Evolutionary conservation across 2,329 filamentous ascomycete species (phyloP), one percentile per base, ranked within the genome.

Genomic region (Acephala macrosclerotiorum): DNA sequence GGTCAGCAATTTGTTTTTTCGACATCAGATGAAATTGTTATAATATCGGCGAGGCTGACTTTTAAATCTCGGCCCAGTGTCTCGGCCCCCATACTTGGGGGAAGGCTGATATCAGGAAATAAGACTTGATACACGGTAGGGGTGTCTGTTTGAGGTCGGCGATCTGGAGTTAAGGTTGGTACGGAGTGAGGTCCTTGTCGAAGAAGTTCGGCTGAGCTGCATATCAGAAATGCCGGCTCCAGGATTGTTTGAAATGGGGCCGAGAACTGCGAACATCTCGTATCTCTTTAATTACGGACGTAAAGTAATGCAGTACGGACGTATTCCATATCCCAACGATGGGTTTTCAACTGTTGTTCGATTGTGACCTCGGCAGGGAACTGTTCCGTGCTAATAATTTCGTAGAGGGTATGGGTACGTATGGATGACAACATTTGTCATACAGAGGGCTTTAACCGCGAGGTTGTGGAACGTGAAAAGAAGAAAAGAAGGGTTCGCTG

Each of bases 181-280:
- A 49, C n/a, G 45, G 20, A 22, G 22, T 7, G 25, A 22, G 6
- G 45, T 49, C 20, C 45, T 49, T 49, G 4, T 20, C 45, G 45
- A 49, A 49, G 45, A 49, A 49, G 1, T n/a, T 49, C 45, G 38
- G 38, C 20, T 49, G 45, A 11, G 14, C 6, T 18, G 40, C 40
- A 42, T 42, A 18, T 18, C 38, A 42, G 38, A 49, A 22, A 49
- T 49, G 45, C 45, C 45, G 45, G 45, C 45, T 12, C 45, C 45
- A 49, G 45, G 45, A 49, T 49, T 8, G 12, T 25, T 2, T 25
- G n/a, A 42, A 42, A 6, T n/a, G 40, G 40, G 7, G 7, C 16
- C 12, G 40, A 42, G 16, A 42, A 42, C 16, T n/a, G 40, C n/a
- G 40, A 42, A 42, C 16, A 18, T 18, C 16, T 42, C 40, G 40